Conservation (phyloP, 768 basidiomycete genomes). For the Erythrobasidium yunnanense region DNA sequence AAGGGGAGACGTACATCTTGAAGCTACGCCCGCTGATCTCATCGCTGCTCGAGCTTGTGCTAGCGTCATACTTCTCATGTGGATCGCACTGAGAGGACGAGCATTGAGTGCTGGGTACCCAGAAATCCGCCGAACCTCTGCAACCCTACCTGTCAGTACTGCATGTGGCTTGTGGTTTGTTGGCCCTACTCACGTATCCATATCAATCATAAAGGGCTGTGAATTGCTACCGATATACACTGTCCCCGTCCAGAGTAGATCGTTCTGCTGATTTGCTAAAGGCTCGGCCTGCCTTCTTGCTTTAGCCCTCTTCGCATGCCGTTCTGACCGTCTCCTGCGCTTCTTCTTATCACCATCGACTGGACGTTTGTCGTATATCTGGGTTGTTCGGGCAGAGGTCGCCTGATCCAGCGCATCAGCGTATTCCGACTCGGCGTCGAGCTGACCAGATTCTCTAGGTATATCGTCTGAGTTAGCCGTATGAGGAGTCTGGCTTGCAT, state of each 20-base stretch:
- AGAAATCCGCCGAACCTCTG: slow-evolving; percentile 23
- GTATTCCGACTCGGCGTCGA: background rate
- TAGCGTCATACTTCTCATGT: slow-evolving; percentile 12
- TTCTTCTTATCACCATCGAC: no score
- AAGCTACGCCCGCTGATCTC: background rate
- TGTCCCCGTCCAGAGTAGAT: slow-evolving; percentile 2
- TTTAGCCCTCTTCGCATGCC: background rate
- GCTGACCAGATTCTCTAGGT: background rate
- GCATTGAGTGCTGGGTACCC: slow-evolving; percentile 9
- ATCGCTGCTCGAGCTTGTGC: background rate
- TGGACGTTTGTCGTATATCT: no score
- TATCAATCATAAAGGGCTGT: slow-evolving; percentile 15
- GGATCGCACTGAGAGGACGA: background rate
- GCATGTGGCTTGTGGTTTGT: background rate
- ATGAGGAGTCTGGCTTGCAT: no score
- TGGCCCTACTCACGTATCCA: slow-evolving; percentile 7
- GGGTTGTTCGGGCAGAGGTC: no score
- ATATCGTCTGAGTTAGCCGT: no score
- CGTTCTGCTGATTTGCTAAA: slow-evolving; percentile 1
- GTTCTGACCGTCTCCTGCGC: slow-evolving; percentile 8
- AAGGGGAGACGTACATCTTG: background rate
- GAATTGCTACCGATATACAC: background rate
- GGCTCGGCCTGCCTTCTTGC: background rate
- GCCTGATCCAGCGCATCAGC: no score
- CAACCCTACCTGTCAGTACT: background rate